Evolutionary conservation across 169 alveolate species (phyloP).

Genomic region (Plasmodium blacklocki): DNA sequence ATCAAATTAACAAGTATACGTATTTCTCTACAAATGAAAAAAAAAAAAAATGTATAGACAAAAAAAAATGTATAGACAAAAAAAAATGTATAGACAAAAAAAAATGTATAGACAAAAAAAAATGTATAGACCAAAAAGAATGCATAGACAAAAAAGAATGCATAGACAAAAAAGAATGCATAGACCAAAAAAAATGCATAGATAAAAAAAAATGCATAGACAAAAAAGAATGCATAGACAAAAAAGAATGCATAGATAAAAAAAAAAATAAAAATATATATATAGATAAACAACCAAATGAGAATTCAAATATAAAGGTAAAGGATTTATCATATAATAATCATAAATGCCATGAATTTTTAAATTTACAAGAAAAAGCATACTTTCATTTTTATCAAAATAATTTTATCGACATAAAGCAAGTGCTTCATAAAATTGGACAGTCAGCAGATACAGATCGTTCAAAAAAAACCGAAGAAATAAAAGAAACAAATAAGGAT

Average conservation of each 20-base stretch:
- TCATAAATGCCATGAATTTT: not conserved
- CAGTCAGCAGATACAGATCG: too few species aligned
- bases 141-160: not conserved
- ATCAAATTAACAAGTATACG: constrained; percentile 13
- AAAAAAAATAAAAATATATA: not conserved
- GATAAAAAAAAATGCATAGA: not conserved
- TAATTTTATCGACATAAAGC: constrained; percentile 60
- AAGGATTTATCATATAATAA: too few species aligned
- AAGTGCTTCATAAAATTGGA: constrained; percentile 22
- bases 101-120: not conserved
- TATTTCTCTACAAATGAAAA: not conserved
- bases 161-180: not conserved
- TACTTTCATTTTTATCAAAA: constrained; percentile 72
- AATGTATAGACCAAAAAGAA: not conserved
- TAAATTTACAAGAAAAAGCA: not conserved
- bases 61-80: not conserved
- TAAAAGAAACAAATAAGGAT: too few species aligned
- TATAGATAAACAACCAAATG: not conserved
- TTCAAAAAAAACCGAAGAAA: too few species aligned
- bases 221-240: not conserved
- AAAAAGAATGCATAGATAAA: not conserved
- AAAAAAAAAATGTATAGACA: not conserved
- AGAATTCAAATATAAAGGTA: not conserved
- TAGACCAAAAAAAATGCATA: not conserved
- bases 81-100: not conserved